phyloP scores from a whole-genome alignment of 495 filamentous ascomycete genomes.

The Pseudotulostoma volvatum region DNA sequence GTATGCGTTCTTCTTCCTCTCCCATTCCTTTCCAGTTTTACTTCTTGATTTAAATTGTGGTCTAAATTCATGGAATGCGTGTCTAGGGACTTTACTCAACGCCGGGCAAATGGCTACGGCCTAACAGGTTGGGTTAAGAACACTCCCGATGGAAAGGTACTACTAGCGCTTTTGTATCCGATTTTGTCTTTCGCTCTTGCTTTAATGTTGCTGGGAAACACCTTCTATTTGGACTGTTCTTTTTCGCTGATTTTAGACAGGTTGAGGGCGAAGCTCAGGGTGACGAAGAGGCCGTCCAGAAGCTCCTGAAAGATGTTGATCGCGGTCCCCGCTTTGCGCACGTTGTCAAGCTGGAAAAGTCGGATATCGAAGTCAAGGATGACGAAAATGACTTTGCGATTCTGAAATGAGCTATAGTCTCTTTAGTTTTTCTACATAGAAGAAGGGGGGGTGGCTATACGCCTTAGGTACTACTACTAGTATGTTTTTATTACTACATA shows the following conservation, averaged over 20 bases:
- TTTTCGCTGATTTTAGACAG: slow-evolving; percentile 24
- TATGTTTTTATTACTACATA: too few species aligned
- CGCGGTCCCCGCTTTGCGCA: slow-evolving; percentile 50
- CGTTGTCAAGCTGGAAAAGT: slow-evolving; percentile 57
- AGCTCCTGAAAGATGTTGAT: slow-evolving; percentile 60
- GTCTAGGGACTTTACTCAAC: slow-evolving; percentile 54
- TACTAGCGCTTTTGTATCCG: too few species aligned
- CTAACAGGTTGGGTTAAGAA: slow-evolving; percentile 75
- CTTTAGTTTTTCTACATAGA: too few species aligned
- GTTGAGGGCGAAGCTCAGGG: slow-evolving; percentile 90
- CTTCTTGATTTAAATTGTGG: too few species aligned
- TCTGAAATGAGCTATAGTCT: not conserved
- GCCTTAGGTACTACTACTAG: too few species aligned
- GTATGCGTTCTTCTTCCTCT: slow-evolving; percentile 19
- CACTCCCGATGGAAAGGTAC: slow-evolving; percentile 51
- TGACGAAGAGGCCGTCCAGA: slow-evolving; percentile 39
- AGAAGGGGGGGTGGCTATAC: too few species aligned
- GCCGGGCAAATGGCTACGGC: slow-evolving; percentile 43
- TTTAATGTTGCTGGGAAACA: too few species aligned
- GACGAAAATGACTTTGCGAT: slow-evolving; percentile 50
- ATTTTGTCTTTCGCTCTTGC: too few species aligned
- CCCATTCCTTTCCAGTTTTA: slow-evolving; percentile 2
- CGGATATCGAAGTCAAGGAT: slow-evolving; percentile 40
- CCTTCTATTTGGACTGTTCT: too few species aligned
- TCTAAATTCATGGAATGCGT: too few species aligned